These are phyloP conservation scores for Pseudozyma pruni DNA, from an alignment of 1,284 basidiomycete genomes.

Conservation along the genomic window DNA sequence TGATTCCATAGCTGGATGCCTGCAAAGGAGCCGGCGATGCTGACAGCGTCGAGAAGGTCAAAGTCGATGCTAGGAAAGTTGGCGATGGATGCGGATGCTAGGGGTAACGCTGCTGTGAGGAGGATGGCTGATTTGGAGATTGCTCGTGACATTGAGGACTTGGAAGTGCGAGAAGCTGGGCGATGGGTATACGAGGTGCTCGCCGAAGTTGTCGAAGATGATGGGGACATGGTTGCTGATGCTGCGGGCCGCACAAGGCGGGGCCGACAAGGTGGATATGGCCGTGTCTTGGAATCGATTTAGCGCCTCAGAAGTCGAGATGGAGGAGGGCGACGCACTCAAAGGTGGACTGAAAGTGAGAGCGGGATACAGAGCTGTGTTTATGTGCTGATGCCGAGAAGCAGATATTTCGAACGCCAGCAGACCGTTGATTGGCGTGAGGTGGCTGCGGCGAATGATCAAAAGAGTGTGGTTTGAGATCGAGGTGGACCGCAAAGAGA, in stretches of 20 bases:
- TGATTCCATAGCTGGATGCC: slow-evolving; percentile 58
- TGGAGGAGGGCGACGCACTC: too few relatives aligned
- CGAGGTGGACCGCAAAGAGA: too few relatives aligned
- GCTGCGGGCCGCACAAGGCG: background rate
- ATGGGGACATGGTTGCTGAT: slow-evolving; percentile 4
- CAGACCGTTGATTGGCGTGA: too few relatives aligned
- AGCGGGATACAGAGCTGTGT: too few relatives aligned
- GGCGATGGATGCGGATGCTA: slow-evolving; percentile 30
- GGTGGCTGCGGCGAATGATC: too few relatives aligned
- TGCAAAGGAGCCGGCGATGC: slow-evolving; percentile 60
- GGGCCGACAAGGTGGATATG: background rate
- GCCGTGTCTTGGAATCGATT: background rate
- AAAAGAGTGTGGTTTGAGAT: too few relatives aligned
- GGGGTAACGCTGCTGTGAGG: slow-evolving; percentile 14
- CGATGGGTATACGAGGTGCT: slow-evolving; percentile 10
- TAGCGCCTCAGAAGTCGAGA: too few relatives aligned
- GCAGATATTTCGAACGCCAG: too few relatives aligned
- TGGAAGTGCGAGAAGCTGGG: background rate
- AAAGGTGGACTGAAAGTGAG: too few relatives aligned
- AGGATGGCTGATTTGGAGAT: slow-evolving; percentile 28
- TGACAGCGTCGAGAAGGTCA: slow-evolving; percentile 58
- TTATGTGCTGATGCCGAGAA: too few relatives aligned
- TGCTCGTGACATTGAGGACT: slow-evolving; percentile 16
- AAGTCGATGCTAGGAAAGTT: slow-evolving; percentile 63
- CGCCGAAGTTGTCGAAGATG: slow-evolving; percentile 6